Evolutionary conservation across 345 rosid genomes (phyloP), one percentile per base, ranked within the genome.

Genomic region (Sonneratia caseolaris): DNA sequence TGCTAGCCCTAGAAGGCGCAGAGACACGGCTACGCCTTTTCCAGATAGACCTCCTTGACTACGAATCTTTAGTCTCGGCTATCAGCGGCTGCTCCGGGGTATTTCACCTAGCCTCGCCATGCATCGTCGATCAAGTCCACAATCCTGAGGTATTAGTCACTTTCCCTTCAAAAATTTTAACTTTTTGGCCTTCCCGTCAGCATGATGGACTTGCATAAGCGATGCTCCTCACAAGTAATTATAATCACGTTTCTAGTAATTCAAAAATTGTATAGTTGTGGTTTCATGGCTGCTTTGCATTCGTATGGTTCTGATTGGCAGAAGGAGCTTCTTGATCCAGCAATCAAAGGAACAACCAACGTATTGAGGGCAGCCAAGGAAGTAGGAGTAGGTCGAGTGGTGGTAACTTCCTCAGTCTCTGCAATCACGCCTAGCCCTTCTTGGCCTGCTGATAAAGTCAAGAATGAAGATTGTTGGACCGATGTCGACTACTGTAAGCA

Each of bases 71-170:
- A 70, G 71, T 72, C 68, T 77, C 93, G 48, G 88, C 97, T 5
- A 72, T 90, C 81, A 70, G 65, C 37, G 93, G 95, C 59, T 95
- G 97, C 61, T 45, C 78, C 57, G 97, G 97, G 27, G 91, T 92
- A 45, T 92, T 95, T 84, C 97, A 94, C 79, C 85, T 94, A 42
- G 99, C 99, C 38, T 92, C 93, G 67, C 97, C 99, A 13, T 88
- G 93, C 85, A 90, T 77, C 77, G 88, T 92, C 70, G 97, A 89
- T 59, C 69, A 74, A 79, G 97, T 89, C 69, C 76, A 53, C 4
- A 93, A 95, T 71, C 97, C 96, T 3, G 84, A 95, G 93, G 98
- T 89, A 40, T 43, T 27, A 27, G 32, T 3, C 55, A 16, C 32
- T 42, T 38, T 18, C 61, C 37, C 53, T 48, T 48, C 53, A 15